Evolutionary conservation across 2,329 filamentous ascomycete species (phyloP).

Genomic region (Trichoderma sp.): DNA sequence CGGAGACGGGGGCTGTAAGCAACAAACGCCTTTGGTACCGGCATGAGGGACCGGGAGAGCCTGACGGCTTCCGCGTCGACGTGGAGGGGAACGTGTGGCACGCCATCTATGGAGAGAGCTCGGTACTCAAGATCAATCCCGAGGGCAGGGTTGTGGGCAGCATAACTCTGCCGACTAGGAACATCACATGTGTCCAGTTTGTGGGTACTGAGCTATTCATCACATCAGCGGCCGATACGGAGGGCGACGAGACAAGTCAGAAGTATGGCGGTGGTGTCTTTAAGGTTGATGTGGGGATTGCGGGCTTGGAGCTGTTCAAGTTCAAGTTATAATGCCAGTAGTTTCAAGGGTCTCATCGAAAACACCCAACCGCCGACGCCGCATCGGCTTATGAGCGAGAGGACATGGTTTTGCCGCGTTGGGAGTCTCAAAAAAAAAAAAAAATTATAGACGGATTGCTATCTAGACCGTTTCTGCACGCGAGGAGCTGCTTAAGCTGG

Average conservation of each 20-base stretch:
- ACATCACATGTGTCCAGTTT: constrained; percentile 79
- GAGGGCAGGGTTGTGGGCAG: constrained; percentile 69
- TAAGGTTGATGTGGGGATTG: constrained; percentile 70
- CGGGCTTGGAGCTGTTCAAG: constrained; percentile 60
- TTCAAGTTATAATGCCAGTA: constrained; percentile 58
- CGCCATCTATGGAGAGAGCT: constrained; percentile 74
- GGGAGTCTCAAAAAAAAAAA: not conserved
- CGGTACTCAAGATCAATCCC: constrained; percentile 71
- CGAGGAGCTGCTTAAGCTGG: not conserved
- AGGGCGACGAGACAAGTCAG: constrained; percentile 60
- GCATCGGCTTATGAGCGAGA: not conserved
- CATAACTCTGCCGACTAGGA: constrained; percentile 71
- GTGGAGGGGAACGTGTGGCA: constrained; percentile 85
- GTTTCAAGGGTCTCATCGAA: not conserved
- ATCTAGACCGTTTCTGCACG: not conserved
- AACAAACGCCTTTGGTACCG: constrained; percentile 71
- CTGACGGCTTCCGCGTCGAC: constrained; percentile 84
- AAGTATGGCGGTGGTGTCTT: constrained; percentile 70
- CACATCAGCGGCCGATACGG: constrained; percentile 69
- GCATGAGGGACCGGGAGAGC: constrained; percentile 62
- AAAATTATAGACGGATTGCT: not conserved
- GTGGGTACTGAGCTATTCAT: constrained; percentile 72
- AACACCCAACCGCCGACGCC: not conserved
- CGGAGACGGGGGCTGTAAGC: constrained; percentile 58
- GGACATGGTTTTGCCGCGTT: not conserved